A percentile compares a stretch with the other conserved stretches of the same genome.
Conservation (phyloP, 2,329 filamentous ascomycete genomes). For the Cercospora zeina region DNA sequence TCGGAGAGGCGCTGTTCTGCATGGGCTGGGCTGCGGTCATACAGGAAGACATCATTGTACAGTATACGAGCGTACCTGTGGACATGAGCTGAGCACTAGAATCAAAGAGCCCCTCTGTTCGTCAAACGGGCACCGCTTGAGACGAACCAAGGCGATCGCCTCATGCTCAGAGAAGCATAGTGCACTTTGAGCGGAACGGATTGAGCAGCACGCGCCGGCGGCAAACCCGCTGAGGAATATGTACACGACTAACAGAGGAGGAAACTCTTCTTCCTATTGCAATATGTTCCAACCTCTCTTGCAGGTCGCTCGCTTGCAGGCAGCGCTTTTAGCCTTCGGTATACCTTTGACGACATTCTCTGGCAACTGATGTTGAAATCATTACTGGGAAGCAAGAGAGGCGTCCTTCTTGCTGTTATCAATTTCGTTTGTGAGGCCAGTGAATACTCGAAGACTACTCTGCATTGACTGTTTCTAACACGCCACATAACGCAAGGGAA, state of each 20-base stretch:
- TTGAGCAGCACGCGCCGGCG: neutral
- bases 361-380: no score
- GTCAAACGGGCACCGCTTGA: neutral
- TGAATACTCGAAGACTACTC: neutral
- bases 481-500: conserved; percentile 13
- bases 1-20: conserved; percentile 16
- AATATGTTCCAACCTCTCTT: no score
- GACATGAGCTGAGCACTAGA: neutral
- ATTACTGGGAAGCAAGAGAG: no score
- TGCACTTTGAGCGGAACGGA: neutral
- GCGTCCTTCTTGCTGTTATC: neutral
- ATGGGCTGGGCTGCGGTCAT: conserved; percentile 6
- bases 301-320: no score
- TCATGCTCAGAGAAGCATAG: neutral
- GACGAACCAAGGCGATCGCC: neutral
- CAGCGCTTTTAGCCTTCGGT: no score
- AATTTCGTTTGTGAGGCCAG: neutral
- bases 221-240: neutral
- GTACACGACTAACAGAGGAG: neutral
- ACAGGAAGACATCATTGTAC: conserved; percentile 22
- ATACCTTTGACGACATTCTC: no score
- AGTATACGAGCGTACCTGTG: conserved; percentile 14
- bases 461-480: conserved; percentile 13
- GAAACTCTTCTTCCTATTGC: neutral
- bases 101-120: neutral